Evolutionary conservation across 768 basidiomycete species (phyloP), one percentile per base, ranked within the genome.

Genomic region (Amyloporia xantha): DNA sequence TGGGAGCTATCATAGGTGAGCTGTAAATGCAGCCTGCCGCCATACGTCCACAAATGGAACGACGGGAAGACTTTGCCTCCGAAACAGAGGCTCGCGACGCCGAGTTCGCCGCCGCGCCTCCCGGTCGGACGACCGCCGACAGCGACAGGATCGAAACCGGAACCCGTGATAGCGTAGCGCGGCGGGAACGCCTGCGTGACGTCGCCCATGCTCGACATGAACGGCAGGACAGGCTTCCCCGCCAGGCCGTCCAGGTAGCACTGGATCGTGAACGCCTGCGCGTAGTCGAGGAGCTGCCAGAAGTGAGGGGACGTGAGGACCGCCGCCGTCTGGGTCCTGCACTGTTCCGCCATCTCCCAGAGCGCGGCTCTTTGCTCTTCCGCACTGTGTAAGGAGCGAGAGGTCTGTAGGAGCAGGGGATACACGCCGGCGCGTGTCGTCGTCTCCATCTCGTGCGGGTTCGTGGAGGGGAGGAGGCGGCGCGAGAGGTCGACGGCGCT

Each of bases 131-230:
- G n/a, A n/a, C n/a, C n/a, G 33, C 33, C 33, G n/a, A 9, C 33
- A 9, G 10, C 10, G 9, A n/a, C 9, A 19, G 13, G 20, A 39
- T 19, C 17, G 12, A 20, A 6, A 7, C 38, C 9, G 7, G 17
- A 7, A 7, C 30, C 15, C 30, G n/a, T n/a, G 5, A 45, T 12
- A 6, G 44, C 20, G 15, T 45, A 36, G 30, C 44, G 30, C 10
- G 19, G 21, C 12, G 46, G 46, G 11, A 47, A 37, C 13, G 39
- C 24, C 33, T 24, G 37, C 21, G 33, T 38, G 13, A 23, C 4
- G 25, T 47, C 46, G 46, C 46, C 46, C 21, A 47, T 25, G 37
- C 46, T 47, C 36, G 23, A 38, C 23, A 47, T 39, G 46, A 24
- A 37, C 21, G 46, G 46, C 25, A 47, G 7, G 17, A 26, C 15